Evolutionary conservation across 768 basidiomycete species (phyloP).

Genomic region (Mycena albidolilacea): DNA sequence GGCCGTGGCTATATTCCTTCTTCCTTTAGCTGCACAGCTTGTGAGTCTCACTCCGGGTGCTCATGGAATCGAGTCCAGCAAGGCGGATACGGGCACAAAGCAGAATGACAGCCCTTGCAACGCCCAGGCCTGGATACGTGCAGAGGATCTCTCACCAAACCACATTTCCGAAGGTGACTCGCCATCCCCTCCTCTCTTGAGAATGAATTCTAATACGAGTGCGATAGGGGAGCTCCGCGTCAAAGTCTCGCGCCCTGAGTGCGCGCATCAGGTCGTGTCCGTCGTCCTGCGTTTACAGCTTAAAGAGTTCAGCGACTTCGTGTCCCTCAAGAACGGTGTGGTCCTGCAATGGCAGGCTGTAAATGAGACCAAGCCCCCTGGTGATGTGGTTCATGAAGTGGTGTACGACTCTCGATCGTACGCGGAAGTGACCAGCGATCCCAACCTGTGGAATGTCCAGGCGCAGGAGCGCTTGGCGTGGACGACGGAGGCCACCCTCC

Average conservation of each 20-base stretch:
- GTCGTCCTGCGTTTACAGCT: slow-evolving; percentile 23
- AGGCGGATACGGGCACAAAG: not conserved
- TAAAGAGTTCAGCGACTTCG: slow-evolving; percentile 26
- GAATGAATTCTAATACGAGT: not conserved
- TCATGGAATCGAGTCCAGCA: no score
- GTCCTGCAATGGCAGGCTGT: not conserved
- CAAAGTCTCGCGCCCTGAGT: slow-evolving; percentile 18
- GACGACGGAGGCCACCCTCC: slow-evolving; percentile 20
- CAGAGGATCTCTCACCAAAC: slow-evolving; percentile 11
- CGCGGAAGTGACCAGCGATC: slow-evolving; percentile 16
- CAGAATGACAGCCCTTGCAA: not conserved
- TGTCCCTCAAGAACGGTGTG: not conserved
- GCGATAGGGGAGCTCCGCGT: slow-evolving; percentile 26
- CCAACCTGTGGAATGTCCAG: slow-evolving; percentile 24
- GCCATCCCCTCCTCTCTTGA: not conserved
- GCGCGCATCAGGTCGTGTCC: slow-evolving; percentile 11
- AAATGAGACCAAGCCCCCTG: not conserved
- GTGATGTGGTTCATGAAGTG: not conserved
- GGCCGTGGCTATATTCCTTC: no score
- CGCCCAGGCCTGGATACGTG: slow-evolving; percentile 12
- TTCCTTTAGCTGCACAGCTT: no score
- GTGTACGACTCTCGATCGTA: slow-evolving; percentile 17
- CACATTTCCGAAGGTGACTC: slow-evolving; percentile 5
- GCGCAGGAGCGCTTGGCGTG: slow-evolving; percentile 30
- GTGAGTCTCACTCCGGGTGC: no score